Evolutionary conservation across 2,329 filamentous ascomycete genomes (phyloP).

Genomic region (Aschersonia sp.): DNA sequence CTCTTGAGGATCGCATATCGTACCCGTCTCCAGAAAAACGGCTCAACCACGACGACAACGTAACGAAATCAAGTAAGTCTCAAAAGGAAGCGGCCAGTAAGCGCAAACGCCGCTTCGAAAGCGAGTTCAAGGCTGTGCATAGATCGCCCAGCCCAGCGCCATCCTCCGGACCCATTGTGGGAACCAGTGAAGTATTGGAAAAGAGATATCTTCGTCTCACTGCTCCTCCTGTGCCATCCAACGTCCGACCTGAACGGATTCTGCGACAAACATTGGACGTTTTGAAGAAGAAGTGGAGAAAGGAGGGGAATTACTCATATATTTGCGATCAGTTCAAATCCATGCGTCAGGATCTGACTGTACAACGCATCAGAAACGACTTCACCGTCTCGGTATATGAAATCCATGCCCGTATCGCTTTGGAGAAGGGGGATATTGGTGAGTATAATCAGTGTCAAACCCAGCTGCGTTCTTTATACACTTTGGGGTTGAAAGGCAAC

Average conservation of each 20-base stretch:
- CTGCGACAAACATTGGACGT: slow-evolving; percentile 75
- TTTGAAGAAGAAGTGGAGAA: slow-evolving; percentile 87
- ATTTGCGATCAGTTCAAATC: slow-evolving; percentile 99
- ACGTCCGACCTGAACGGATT: slow-evolving; percentile 70
- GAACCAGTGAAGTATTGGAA: slow-evolving; percentile 70
- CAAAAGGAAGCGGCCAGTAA: slow-evolving; percentile 72
- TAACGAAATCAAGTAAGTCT: slow-evolving; percentile 66
- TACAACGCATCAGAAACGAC: slow-evolving; percentile 91
- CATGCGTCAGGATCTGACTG: slow-evolving; percentile 90
- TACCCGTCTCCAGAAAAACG: slow-evolving; percentile 33
- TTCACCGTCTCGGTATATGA: slow-evolving; percentile 97
- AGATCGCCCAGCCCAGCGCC: slow-evolving; percentile 42
- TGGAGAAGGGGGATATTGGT: slow-evolving; percentile 98
- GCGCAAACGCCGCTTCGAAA: slow-evolving; percentile 76
- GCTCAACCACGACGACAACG: slow-evolving; percentile 27
- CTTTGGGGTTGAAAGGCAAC: slow-evolving; percentile 73
- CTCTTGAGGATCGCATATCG: slow-evolving; percentile 64
- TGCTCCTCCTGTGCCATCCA: slow-evolving; percentile 72
- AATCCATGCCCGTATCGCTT: slow-evolving; percentile 89
- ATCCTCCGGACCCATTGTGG: slow-evolving; percentile 60
- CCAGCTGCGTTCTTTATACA: slow-evolving; percentile 84
- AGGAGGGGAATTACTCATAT: slow-evolving; percentile 88
- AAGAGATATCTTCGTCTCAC: slow-evolving; percentile 94
- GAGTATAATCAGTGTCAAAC: slow-evolving; percentile 99
- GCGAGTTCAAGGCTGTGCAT: slow-evolving; percentile 41